Conservation (phyloP, 2,329 filamentous ascomycete species). For the Arthroderma sp. region DNA sequence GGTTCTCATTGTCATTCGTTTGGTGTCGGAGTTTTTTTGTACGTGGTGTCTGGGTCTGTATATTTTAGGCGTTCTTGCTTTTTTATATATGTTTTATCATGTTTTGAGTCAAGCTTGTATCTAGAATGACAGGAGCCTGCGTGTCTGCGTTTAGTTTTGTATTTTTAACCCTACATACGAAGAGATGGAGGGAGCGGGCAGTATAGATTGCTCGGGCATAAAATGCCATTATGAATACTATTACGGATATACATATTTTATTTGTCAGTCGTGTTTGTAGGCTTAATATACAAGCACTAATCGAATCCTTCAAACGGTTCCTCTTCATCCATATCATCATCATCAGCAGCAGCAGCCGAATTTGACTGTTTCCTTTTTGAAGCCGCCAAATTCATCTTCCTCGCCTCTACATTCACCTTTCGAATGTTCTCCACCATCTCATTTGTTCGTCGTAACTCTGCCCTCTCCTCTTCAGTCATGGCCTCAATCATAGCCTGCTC, state of each 20-base stretch:
- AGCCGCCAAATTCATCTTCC: background rate
- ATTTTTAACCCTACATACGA: background rate
- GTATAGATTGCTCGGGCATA: background rate
- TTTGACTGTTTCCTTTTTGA: slow-evolving; percentile 13
- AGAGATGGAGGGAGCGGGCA: background rate
- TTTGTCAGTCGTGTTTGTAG: background rate
- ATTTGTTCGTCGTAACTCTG: slow-evolving; percentile 51
- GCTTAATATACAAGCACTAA: background rate
- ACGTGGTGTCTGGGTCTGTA: slow-evolving; percentile 3
- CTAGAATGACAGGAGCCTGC: slow-evolving; percentile 1
- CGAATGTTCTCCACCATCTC: slow-evolving; percentile 54
- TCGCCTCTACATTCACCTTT: slow-evolving; percentile 35
- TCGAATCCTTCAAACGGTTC: slow-evolving; percentile 52
- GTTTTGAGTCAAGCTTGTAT: background rate
- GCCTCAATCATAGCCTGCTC: slow-evolving; percentile 51
- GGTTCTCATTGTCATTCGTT: background rate
- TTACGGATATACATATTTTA: background rate
- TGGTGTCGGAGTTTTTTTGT: background rate
- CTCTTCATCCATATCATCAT: slow-evolving; percentile 21
- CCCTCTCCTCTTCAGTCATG: slow-evolving; percentile 60
- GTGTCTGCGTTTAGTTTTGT: background rate
- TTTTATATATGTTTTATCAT: background rate
- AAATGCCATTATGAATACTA: background rate
- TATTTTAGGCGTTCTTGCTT: slow-evolving; percentile 3
- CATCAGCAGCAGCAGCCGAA: slow-evolving; percentile 12